These are phyloP conservation scores for Beta lomatogona DNA, from an alignment of 179 eudicot genomes.

Conservation along the genomic window DNA sequence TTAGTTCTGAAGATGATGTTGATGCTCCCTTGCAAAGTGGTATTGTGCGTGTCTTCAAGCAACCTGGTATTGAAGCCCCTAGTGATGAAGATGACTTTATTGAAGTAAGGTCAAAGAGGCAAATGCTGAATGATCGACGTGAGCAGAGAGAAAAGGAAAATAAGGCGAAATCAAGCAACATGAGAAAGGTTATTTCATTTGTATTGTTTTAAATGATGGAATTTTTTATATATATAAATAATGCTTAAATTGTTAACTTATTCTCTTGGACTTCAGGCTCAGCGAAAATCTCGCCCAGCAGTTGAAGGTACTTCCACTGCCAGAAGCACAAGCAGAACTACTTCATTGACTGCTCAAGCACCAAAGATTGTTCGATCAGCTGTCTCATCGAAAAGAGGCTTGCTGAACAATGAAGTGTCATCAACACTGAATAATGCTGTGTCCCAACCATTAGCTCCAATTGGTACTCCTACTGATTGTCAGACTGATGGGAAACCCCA, in stretches of 20 bases:
- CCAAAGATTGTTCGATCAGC: conserved; percentile 35
- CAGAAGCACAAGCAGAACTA: conserved; percentile 37
- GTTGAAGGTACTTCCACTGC: conserved; percentile 40
- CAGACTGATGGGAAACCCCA: conserved; percentile 47
- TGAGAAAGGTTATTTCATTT: conserved; percentile 53
- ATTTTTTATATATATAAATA: no score
- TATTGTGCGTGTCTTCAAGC: conserved; percentile 74
- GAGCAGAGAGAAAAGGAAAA: conserved; percentile 94
- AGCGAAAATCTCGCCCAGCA: conserved; percentile 52
- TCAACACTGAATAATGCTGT: conserved; percentile 36
- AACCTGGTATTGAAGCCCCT: conserved; percentile 91
- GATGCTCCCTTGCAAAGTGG: conserved; percentile 98
- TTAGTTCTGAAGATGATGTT: conserved; percentile 57
- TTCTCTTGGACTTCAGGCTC: conserved; percentile 42
- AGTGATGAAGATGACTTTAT: conserved; percentile 98
- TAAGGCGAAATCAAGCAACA: conserved; percentile 68
- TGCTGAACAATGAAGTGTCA: conserved; percentile 45
- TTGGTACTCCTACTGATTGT: conserved; percentile 69
- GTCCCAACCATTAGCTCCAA: conserved; percentile 64
- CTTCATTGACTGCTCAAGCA: conserved; percentile 40
- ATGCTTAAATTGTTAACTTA: background rate
- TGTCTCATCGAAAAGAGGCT: conserved; percentile 40
- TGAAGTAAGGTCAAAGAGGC: conserved; percentile 98
- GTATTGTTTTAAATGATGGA: conserved; percentile 5
- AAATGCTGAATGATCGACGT: conserved; percentile 97